Evolutionary conservation across 495 filamentous ascomycete species (phyloP).

Genomic region (Penicilliopsis zonata): DNA sequence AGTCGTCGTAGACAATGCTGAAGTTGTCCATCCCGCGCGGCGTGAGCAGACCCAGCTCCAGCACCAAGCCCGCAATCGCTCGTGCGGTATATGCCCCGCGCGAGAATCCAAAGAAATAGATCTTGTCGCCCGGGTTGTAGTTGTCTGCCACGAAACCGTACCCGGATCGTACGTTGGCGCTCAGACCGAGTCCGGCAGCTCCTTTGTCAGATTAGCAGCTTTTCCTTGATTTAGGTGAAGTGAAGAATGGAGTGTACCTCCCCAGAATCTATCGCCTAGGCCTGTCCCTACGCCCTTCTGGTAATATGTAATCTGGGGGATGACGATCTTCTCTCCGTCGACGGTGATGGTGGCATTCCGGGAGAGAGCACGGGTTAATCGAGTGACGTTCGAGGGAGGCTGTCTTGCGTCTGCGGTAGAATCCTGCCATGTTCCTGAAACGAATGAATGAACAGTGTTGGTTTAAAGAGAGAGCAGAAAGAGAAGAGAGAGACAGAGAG

Average conservation of each 20-base stretch:
- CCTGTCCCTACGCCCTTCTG: constrained; percentile 41
- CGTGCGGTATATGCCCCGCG: constrained; percentile 48
- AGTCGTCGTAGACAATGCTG: constrained; percentile 34
- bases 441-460: not conserved
- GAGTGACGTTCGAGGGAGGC: constrained; percentile 33
- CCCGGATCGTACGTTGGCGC: constrained; percentile 36
- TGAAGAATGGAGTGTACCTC: constrained; percentile 4
- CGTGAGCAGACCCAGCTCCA: constrained; percentile 34
- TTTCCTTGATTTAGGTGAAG: not conserved
- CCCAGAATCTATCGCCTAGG: constrained; percentile 10
- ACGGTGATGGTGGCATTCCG: constrained; percentile 9
- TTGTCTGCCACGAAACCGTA: constrained; percentile 40
- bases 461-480: not conserved
- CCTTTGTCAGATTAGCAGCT: constrained; percentile 7
- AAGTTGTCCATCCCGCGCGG: constrained; percentile 29
- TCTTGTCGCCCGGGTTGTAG: constrained; percentile 40
- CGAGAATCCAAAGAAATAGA: constrained; percentile 50
- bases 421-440: constrained; percentile 30
- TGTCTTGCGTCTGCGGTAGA: constrained; percentile 15
- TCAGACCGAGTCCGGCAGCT: constrained; percentile 21
- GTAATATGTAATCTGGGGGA: constrained; percentile 43
- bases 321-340: constrained; percentile 10
- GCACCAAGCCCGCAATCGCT: constrained; percentile 42
- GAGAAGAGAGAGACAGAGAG: not conserved
- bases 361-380: constrained; percentile 26